Conservation (phyloP, 352 stramenopile genomes). For the Nothophytophthora sp. region DNA sequence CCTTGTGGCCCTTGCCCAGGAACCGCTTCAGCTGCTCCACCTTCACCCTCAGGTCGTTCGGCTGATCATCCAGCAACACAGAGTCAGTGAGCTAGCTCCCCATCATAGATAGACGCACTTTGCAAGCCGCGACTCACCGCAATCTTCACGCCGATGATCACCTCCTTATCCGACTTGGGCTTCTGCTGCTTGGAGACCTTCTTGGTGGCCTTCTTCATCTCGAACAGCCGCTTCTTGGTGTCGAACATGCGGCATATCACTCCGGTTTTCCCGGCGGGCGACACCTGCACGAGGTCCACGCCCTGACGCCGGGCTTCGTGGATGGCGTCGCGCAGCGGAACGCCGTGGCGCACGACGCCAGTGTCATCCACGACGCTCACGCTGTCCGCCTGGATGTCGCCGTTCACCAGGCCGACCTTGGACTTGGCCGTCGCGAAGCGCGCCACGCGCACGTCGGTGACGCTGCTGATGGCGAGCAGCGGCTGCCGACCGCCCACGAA, state of each 20-base stretch:
- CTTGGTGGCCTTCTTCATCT: constrained; percentile 68
- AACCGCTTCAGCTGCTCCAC: constrained; percentile 69
- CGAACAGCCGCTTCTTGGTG: constrained; percentile 72
- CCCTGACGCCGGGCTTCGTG: constrained; percentile 41
- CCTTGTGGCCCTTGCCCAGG: constrained; percentile 75
- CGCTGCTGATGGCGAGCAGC: too few relatives aligned
- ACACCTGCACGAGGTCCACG: constrained; percentile 82
- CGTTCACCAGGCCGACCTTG: constrained; percentile 65
- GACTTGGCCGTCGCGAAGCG: constrained; percentile 27
- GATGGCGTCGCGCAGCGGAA: constrained; percentile 59
- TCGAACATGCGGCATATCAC: constrained; percentile 73
- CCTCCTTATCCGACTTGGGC: constrained; percentile 73
- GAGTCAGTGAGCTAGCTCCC: neutral
- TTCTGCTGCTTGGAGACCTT: constrained; percentile 61
- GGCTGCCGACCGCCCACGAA: too few relatives aligned
- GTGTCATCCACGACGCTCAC: constrained; percentile 63
- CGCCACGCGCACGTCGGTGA: neutral
- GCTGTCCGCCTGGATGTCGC: constrained; percentile 48
- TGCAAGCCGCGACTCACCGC: constrained; percentile 42
- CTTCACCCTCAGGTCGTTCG: constrained; percentile 73
- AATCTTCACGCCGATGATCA: constrained; percentile 71
- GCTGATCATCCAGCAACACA: too few relatives aligned
- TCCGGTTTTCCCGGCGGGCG: constrained; percentile 29
- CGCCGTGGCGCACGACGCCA: constrained; percentile 45
- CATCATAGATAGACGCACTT: neutral